A percentile compares a stretch with the other conserved stretches of the same genome.
phyloP scores from a whole-genome alignment of 31 red algal genomes.

The Endocladia muricata region DNA sequence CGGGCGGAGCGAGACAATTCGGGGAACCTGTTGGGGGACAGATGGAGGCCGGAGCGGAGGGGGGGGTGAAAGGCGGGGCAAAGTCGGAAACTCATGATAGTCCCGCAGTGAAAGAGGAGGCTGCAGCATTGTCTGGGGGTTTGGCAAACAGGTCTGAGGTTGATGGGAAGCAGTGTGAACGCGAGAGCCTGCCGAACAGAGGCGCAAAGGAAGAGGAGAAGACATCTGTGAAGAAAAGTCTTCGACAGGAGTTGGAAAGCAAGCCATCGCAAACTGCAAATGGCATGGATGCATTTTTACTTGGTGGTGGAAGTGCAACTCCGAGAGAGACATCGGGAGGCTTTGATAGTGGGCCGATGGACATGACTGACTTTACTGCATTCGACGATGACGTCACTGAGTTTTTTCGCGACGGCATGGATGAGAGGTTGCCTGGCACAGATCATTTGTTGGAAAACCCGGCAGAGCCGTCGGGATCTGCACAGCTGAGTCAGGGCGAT shows the following conservation, averaged over 20 bases:
- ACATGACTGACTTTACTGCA: slow-evolving; percentile 48
- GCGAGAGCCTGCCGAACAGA: too few relatives aligned
- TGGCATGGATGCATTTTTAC: slow-evolving; percentile 37
- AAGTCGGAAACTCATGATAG: not conserved
- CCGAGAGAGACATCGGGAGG: not conserved
- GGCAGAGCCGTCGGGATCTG: not conserved
- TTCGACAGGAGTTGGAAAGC: not conserved
- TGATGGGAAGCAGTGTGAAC: too few relatives aligned
- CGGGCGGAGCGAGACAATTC: too few relatives aligned
- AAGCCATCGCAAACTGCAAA: not conserved
- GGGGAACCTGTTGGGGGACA: too few relatives aligned
- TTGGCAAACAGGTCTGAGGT: too few relatives aligned
- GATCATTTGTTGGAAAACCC: not conserved
- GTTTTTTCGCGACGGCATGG: slow-evolving; percentile 47
- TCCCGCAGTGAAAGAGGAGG: not conserved
- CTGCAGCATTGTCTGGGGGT: not conserved
- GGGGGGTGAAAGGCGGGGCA: not conserved
- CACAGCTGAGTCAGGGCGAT: not conserved
- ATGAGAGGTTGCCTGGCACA: slow-evolving; percentile 23
- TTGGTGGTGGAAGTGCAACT: too few relatives aligned
- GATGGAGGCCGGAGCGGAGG: too few relatives aligned
- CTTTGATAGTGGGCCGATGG: slow-evolving; percentile 34
- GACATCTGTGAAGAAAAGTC: not conserved
- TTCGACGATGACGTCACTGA: slow-evolving; percentile 58
- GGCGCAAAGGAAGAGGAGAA: too few relatives aligned